Base-by-base conservation (phyloP, 2,329 filamentous ascomycete genomes). In the Sclerotinia spermophila region DNA sequence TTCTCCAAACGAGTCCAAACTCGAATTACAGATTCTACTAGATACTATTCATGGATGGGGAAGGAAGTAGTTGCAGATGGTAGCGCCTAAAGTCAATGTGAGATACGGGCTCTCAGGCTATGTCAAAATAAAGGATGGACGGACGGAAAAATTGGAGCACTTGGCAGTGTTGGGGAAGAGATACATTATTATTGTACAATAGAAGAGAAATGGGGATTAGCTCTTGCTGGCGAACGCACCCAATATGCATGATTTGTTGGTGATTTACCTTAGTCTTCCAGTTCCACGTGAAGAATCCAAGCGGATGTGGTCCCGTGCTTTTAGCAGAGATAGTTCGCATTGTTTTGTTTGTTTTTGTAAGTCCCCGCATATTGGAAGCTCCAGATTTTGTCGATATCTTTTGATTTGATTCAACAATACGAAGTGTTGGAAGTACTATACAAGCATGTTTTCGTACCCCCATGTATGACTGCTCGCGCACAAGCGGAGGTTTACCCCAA, bases 11-110 rank as follows among this genome's bases (percentile, higher is more conserved):
- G 72, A 72, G 35, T 71, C 62, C 24, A 74, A 74, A 56, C 68
- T 64, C 24, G 73, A 69, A 19, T 74, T 73, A 35, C 65, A 71
- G 33, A 72, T 74, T 3, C 71, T 79, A 51, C 60, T 78, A 45
- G 44, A 76, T 64, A 35, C 74, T 15, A 71, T 79, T 68, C 77
- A 79, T 72, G 77, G 76, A 40, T 59, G 69, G 21, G 45, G 42
- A 51, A 53, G 33, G 19, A 21, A 19, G 44, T 35, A 33, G 56
- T 24, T 53, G 35, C 45, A 56, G 56, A 27, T 69, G 58, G 69
- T 65, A 13, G 55, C 11, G 44, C 44, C 6, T 38, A 27, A 56
- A 30, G 30, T 38, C 56, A 15, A 33, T 42, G 44, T 27, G 44
- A 17, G 35, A 45, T 13, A 68, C 40, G 55, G 33, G 21, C 7